Conservation (phyloP, 2,329 filamentous ascomycete genomes). For the Calonectria naviculata region DNA sequence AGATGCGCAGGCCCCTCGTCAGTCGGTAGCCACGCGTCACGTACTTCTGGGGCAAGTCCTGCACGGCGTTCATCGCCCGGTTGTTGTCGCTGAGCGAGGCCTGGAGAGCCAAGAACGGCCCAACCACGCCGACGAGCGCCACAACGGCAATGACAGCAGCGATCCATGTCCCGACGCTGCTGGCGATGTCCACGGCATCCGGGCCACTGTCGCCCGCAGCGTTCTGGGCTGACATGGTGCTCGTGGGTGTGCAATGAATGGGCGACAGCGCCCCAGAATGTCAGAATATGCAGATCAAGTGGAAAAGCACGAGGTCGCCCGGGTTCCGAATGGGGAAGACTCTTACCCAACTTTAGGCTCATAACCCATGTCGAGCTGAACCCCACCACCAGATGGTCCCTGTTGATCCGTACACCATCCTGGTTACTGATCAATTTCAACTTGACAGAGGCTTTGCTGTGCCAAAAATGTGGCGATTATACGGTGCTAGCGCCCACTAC, state of each 20-base stretch:
- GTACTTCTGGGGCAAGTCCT: conserved; percentile 17
- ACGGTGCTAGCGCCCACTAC: background rate
- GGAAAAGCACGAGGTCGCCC: background rate
- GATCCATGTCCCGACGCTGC: conserved; percentile 24
- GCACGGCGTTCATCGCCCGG: conserved; percentile 19
- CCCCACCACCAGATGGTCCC: background rate
- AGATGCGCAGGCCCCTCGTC: conserved; percentile 5
- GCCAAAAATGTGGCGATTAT: no score
- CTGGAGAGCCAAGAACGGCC: conserved; percentile 17
- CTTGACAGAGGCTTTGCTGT: background rate
- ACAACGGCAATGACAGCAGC: conserved; percentile 14
- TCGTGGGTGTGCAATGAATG: background rate
- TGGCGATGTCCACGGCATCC: background rate
- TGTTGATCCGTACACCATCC: background rate
- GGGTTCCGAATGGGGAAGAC: background rate
- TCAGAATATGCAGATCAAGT: background rate
- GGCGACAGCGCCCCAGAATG: background rate
- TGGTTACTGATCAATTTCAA: background rate
- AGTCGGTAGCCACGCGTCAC: conserved; percentile 9
- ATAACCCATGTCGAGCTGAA: background rate
- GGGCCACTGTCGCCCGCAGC: background rate
- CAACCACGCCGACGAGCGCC: conserved; percentile 17
- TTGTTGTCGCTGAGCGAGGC: conserved; percentile 20
- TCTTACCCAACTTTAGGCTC: background rate
- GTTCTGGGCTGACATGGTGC: conserved; percentile 1